Evolutionary conservation across 768 basidiomycete species (phyloP), one percentile per base, ranked within the genome.

Genomic region (Hypholoma fasciculare): DNA sequence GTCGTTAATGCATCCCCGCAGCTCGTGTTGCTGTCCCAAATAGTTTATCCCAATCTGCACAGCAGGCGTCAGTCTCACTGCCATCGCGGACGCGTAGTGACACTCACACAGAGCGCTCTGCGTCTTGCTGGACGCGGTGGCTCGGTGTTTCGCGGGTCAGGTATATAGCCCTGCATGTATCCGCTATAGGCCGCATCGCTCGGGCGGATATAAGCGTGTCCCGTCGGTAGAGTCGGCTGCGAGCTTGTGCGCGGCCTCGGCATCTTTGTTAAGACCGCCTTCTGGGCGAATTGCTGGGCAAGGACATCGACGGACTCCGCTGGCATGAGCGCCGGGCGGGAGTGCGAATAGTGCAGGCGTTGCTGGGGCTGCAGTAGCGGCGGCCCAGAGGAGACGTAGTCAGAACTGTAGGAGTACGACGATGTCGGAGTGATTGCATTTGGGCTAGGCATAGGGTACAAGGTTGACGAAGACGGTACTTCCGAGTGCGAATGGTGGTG

Each of bases 1-100:
- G 67, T 96, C 94, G 61, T 94, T 94, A 65, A 93, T 80, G 64
- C 93, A 94, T 6, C 93, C 93, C 0, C 76, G 76, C 13, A 94
- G 80, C 59, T 82, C 84, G 54, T 84, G 80, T 2, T 68, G 66
- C 49, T 89, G 84, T 0, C 90, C 90, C 11, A 64, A 65, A 67
- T 94, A 94, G 67, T 90, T 90, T 62, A 94, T 89, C 1, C 91
- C 92, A 67, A 94, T 90, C 86, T 88, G 56, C 51, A 38, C 51
- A 54, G 27, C 30, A 44, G 16, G 14, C 36, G 47, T 57, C 23
- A 49, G 13, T 58, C 13, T 13, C 43, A 58, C 49, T 17, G 5
- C 20, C 19, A 50, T n/a, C 17, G 26, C 26, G 9, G n/a, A 11
- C 30, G 7, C 16, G 16, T 11, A 16, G 27, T 8, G 17, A 26